Percentiles rank a stretch among this genome's conserved stretches.
Evolutionary conservation across 2,329 filamentous ascomycete species (phyloP).

Genomic region (Didymella lethalis): DNA sequence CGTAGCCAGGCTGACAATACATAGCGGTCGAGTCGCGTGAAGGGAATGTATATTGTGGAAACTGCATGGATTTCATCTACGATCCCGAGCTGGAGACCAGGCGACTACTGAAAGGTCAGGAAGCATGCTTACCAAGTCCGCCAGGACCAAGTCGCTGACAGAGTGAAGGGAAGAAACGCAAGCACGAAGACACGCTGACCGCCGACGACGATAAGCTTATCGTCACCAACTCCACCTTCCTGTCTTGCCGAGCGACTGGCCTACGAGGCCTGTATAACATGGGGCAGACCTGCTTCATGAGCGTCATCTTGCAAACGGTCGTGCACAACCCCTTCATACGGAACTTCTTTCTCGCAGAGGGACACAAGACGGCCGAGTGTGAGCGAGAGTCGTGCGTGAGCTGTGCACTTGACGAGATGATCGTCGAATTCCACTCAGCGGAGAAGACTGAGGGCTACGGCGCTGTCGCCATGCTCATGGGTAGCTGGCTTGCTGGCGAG

Average conservation of each 20-base stretch:
- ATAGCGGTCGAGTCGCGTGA: slow-evolving; percentile 79
- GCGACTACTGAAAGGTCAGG: slow-evolving; percentile 71
- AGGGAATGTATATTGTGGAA: slow-evolving; percentile 79
- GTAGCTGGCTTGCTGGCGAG: slow-evolving; percentile 84
- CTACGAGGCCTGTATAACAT: slow-evolving; percentile 95
- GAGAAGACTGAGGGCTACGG: slow-evolving; percentile 90
- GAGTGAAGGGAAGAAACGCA: slow-evolving; percentile 69
- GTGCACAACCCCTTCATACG: slow-evolving; percentile 92
- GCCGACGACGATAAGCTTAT: slow-evolving; percentile 78
- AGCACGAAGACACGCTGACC: slow-evolving; percentile 71
- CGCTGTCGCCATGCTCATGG: slow-evolving; percentile 85
- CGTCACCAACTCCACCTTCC: slow-evolving; percentile 76
- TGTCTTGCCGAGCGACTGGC: slow-evolving; percentile 85
- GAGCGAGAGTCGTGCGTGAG: slow-evolving; percentile 63
- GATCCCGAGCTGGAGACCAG: slow-evolving; percentile 81
- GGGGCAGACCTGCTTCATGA: slow-evolving; percentile 98
- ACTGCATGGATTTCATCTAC: slow-evolving; percentile 84
- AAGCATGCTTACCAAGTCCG: neutral
- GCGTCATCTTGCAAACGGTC: slow-evolving; percentile 91
- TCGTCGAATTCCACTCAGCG: slow-evolving; percentile 69
- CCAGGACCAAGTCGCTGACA: slow-evolving; percentile 29
- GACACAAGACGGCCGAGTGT: slow-evolving; percentile 82
- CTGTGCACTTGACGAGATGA: slow-evolving; percentile 69
- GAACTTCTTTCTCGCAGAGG: slow-evolving; percentile 91
- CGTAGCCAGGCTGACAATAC: slow-evolving; percentile 28